phyloP scores from a whole-genome alignment of 129 eudicot genomes.

The Pseudognaphalium luteoalbum region DNA sequence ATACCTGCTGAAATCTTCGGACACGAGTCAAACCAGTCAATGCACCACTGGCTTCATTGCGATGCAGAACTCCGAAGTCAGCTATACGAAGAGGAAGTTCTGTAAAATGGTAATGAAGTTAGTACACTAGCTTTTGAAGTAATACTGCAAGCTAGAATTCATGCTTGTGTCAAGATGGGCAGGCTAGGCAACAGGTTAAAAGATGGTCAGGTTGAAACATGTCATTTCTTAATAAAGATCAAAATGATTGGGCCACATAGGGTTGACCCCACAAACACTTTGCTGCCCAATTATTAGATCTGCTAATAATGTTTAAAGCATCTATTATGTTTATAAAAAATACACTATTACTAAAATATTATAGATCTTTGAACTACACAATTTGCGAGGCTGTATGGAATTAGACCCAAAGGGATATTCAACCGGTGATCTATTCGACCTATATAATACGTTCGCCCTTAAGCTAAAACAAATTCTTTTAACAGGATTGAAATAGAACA shows the following conservation, averaged over 20 bases:
- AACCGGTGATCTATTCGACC: not conserved
- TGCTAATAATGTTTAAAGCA: not conserved
- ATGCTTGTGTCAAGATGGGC: not conserved
- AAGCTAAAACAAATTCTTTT: not conserved
- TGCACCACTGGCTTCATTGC: conserved; percentile 99
- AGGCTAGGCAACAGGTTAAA: not conserved
- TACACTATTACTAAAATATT: not conserved
- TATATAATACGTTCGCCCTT: no score
- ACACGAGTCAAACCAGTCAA: conserved; percentile 94
- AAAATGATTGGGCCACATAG: no score
- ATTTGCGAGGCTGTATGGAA: not conserved
- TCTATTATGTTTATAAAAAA: not conserved
- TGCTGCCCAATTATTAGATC: no score
- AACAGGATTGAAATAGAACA: not conserved
- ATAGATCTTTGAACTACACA: not conserved
- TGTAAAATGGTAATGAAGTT: conserved; percentile 35
- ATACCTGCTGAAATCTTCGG: conserved; percentile 96
- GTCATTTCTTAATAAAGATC: not conserved
- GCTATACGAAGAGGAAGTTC: conserved; percentile 97
- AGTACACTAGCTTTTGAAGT: not conserved
- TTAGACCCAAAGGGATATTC: not conserved
- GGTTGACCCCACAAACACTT: no score
- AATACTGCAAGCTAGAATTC: not conserved
- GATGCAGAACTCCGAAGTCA: conserved; percentile 94
- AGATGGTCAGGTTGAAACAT: not conserved